Conservation (phyloP, 78 protist species). For the Chrysochromulina parva region DNA sequence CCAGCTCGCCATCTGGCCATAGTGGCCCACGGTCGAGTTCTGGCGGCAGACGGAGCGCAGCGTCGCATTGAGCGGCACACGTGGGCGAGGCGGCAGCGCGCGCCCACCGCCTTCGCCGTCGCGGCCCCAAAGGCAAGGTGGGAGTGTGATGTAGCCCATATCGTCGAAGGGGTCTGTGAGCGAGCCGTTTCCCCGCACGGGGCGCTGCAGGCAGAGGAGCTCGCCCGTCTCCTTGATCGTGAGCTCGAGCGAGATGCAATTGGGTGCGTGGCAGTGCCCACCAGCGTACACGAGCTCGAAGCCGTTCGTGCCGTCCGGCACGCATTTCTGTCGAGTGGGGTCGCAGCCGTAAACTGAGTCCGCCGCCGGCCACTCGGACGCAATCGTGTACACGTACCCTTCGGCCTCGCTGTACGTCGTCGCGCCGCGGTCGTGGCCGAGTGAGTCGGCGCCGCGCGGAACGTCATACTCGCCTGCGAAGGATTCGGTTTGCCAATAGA, state of each 20-base stretch:
- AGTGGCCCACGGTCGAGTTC: not conserved
- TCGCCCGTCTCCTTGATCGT: constrained; percentile 5
- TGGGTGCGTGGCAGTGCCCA: constrained; percentile 37
- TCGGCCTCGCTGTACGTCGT: no score
- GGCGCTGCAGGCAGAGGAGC: not conserved
- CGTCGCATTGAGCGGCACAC: no score
- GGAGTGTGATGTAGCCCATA: not conserved
- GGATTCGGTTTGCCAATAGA: not conserved
- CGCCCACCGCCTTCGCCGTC: not conserved
- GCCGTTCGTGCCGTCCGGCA: no score
- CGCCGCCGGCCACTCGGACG: no score
- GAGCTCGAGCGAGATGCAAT: not conserved
- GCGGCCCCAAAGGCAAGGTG: not conserved
- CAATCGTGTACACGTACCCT: no score
- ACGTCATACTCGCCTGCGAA: constrained; percentile 23
- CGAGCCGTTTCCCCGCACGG: not conserved
- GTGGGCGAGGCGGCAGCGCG: no score
- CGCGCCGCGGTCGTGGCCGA: no score
- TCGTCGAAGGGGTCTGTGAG: not conserved
- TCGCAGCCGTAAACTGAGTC: no score
- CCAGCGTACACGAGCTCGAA: constrained; percentile 1
- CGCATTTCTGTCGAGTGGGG: no score
- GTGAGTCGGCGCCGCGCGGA: not conserved
- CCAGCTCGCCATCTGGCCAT: constrained; percentile 23
- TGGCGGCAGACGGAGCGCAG: not conserved